Base-by-base conservation (phyloP, 495 filamentous ascomycete species). In the Beverwykella pulmonaria region DNA sequence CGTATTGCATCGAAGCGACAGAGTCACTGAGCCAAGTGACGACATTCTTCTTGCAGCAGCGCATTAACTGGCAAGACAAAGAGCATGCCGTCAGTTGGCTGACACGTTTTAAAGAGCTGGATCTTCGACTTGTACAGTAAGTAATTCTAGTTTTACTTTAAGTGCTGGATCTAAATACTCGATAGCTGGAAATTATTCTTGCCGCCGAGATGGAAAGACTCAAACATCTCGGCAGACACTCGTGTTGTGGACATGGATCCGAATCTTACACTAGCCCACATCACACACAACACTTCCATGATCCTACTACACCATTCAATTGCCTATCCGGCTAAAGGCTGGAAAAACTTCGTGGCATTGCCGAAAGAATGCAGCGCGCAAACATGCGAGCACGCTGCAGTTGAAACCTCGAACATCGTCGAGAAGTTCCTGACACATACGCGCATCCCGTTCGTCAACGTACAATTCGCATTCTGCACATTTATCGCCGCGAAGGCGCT, bases 41-140 rank as follows among this genome's bases (percentile, higher is more conserved):
- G 1, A 62, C 59, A 17, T 62, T 62, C 29, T 62, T 62, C 22
- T 26, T 62, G 8, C 59, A 62, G 32, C 59, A 62, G 52, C 59
- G 59, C 3, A 39, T 62, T 47, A 62, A 62, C 22, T 62, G 59
- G 59, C 59, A 62, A 20, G 48, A 62, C 19, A 52, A 53, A 20
- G 48, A 62, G 29, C 48, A 62, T 53, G 59, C 59, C 4, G 29
- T 62, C 6, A 53, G 26, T 41, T 62, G 59, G 59, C 32, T 62
- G 5, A 52, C 47, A 7, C 25, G 59, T 7, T 62, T 62, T 22
- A 62, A 62, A 22, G 48, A 62, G 20, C 25, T 60, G 12, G 57
- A 60, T 32, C 27, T 60, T 17, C 20, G 57, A 30, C 57, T 60
- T 14, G 57, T 60, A 15, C 57, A 60, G 48, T 52, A 29, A 52